Evolutionary conservation across 108 stramenopile species (phyloP).

Genomic region (Bacterosira constricta): DNA sequence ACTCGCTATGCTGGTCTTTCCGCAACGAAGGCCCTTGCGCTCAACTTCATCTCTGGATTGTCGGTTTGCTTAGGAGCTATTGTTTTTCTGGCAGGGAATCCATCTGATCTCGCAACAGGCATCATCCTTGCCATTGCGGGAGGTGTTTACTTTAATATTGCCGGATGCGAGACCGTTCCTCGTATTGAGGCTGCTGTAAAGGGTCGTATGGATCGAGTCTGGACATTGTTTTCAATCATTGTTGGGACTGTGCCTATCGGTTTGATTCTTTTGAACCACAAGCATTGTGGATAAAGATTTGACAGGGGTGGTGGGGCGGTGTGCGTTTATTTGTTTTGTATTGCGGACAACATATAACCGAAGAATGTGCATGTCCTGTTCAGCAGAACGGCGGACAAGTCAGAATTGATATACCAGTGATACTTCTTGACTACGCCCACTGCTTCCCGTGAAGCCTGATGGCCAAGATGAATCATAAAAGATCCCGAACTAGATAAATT

Average conservation of each 20-base stretch:
- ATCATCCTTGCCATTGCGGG: conserved; percentile 69
- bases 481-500: too few species aligned
- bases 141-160: conserved; percentile 81
- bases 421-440: too few species aligned
- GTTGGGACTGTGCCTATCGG: conserved; percentile 80
- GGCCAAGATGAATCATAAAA: too few species aligned
- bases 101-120: conserved; percentile 56
- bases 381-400: too few species aligned
- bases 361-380: too few species aligned
- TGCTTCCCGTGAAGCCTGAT: too few species aligned
- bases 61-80: conserved; percentile 70
- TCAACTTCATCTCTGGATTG: conserved; percentile 76
- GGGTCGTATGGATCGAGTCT: conserved; percentile 18
- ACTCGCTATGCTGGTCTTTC: conserved; percentile 63
- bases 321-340: too few species aligned
- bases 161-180: conserved; percentile 62
- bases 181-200: conserved; percentile 36
- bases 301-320: too few species aligned
- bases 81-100: conserved; percentile 49
- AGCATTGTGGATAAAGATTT: conserved; percentile 69
- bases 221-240: conserved; percentile 55
- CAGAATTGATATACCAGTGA: too few species aligned
- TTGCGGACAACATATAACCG: too few species aligned
- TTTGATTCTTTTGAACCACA: conserved; percentile 81
- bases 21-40: conserved; percentile 43